Percentiles rank a stretch among this genome's conserved stretches.
Evolutionary conservation across 179 eudicot genomes (phyloP).

Genomic region (Beta lomatogona): DNA sequence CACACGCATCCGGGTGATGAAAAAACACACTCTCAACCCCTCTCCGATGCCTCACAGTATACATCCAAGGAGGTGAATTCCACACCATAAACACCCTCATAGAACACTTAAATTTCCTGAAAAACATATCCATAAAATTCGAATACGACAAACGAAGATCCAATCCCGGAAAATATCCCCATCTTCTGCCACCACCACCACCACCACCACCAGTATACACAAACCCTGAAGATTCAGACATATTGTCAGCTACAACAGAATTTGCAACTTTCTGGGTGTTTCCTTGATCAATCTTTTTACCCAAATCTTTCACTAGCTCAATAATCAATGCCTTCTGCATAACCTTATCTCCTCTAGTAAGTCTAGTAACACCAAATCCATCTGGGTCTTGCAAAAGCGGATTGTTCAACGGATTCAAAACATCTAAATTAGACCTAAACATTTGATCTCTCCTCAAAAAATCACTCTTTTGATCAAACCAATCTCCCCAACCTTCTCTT

Average conservation of each 20-base stretch:
- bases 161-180: slow-evolving; percentile 89
- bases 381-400: slow-evolving; percentile 88
- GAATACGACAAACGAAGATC: slow-evolving; percentile 63
- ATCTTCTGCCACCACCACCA: slow-evolving; percentile 48
- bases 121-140: slow-evolving; percentile 76
- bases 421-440: slow-evolving; percentile 76
- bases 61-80: slow-evolving; percentile 93
- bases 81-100: slow-evolving; percentile 88
- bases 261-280: slow-evolving; percentile 25
- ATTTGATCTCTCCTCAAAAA: slow-evolving; percentile 77
- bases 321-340: slow-evolving; percentile 50
- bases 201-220: slow-evolving; percentile 53
- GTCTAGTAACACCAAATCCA: slow-evolving; percentile 57
- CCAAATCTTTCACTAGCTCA: slow-evolving; percentile 46
- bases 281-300: slow-evolving; percentile 19
- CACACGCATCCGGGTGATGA: slow-evolving; percentile 74
- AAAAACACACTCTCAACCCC: slow-evolving; percentile 78
- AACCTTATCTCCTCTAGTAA: slow-evolving; percentile 68
- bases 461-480: slow-evolving; percentile 94
- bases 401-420: slow-evolving; percentile 66
- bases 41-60: slow-evolving; percentile 76
- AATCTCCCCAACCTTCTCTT: slow-evolving; percentile 88
- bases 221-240: slow-evolving; percentile 38
- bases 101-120: slow-evolving; percentile 72
- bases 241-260: slow-evolving; percentile 24